Evolutionary conservation across 441 rosid species (phyloP), one percentile per base, ranked within the genome.

Genomic region (Populus hybrid): DNA sequence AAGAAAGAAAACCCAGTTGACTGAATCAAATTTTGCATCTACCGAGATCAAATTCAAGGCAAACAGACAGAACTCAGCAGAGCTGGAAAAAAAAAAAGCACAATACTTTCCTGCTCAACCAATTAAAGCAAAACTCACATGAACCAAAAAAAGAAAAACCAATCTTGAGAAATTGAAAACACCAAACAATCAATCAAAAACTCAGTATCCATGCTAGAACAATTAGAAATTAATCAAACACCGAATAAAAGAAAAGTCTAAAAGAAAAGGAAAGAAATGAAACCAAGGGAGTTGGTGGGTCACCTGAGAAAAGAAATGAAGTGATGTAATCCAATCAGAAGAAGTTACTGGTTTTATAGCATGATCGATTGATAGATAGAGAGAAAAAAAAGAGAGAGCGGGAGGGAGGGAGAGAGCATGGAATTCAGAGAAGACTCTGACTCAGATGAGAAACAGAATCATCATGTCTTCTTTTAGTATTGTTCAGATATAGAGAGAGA

Each of bases 1-100:
- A 9, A 28, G 63, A 75, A 72, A 45, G 77, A 59, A 71, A 77
- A 56, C 78, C 74, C 74, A 68, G 65, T 75, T 65, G 33, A 53
- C 24, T n/a, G 64, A 28, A 36, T 38, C 42, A 73, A 45, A 82
- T 66, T 72, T 29, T 24, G 53, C 50, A 75, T 24, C 23, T 64
- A 76, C 64, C 64, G 45, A 36, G 28, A 70, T 56, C 40, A 69
- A 61, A 72, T 26, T 23, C 29, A 29, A 26, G 12, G 18, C 35
- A 26, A 26, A 23, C 69, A 23, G 69, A 23, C 69, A 9, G 69
- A 65, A 16, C 69, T 65, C 26, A 4, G 29, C 26, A 26, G 68
- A 23, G 16, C 31, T 65, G 12, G 31, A 1, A 0, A 9, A 26
- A 21, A 26, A 29, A 29, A 23, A 26, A 65, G 7, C 31, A 65